Evolutionary conservation across 2,329 filamentous ascomycete genomes (phyloP), one percentile per base, ranked within the genome.

Genomic region (Cucurbitaria berberidis): DNA sequence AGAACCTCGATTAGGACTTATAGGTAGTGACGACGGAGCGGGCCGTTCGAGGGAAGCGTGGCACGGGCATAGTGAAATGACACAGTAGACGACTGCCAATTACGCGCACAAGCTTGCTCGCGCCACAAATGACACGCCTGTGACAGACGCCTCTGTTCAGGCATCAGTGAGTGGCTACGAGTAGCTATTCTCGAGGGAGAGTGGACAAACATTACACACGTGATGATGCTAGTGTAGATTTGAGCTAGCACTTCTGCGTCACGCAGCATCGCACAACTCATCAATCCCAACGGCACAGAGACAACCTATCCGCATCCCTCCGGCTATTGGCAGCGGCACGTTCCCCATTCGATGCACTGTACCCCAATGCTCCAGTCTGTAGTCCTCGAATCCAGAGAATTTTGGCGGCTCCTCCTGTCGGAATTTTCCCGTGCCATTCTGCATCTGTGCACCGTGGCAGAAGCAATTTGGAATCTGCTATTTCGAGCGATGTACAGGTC

Each of bases 11-110:
- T 22, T 26, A 8, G 10, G 19, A 4, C 18, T 18, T 38, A 8
- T 9, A 22, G 13, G 11, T 3, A 22, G 36, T 15, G 2, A 39
- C 19, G 10, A 15, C 21, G 46, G 57, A 42, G 34, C 44, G 50
- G 55, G 43, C 50, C 46, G 56, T 51, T 22, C 32, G 43, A 34
- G 38, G 24, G 22, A 44, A 27, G 38, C 9, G 44, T 54, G 51
- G 47, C 48, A 54, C 44, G 30, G 51, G 43, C 26, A 42, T 5
- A 29, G 35, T 35, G 16, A 41, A 26, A 44, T 18, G 24, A 26
- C 35, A 38, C 15, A 29, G 22, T 36, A 35, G n/a, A n/a, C 50
- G 34, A 39, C 47, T 39, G 10, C 59, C 53, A 58, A 57, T 54
- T 27, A 48, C 44, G 46, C 44, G 41, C 13, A 22, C 3, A 38